A percentile compares a stretch with the other conserved stretches of the same genome.
phyloP scores from a whole-genome alignment of 768 basidiomycete genomes.

The Pholiota molesta region DNA sequence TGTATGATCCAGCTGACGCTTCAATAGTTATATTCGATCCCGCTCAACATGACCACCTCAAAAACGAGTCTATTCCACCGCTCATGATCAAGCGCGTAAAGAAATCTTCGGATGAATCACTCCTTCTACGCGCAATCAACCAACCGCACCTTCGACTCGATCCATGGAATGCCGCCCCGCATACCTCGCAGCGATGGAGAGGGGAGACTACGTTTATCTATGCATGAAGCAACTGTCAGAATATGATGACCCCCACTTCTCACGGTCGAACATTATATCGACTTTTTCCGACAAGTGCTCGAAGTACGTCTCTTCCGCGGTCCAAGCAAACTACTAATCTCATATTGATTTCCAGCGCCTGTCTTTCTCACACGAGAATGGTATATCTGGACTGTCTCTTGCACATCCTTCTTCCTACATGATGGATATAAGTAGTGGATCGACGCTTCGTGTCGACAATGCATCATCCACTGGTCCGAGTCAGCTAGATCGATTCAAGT shows the following conservation, averaged over 20 bases:
- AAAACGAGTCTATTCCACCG: constrained; percentile 17
- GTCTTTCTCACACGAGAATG: constrained; percentile 51
- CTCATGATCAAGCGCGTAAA: constrained; percentile 46
- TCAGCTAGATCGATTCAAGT: constrained; percentile 37
- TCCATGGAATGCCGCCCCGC: constrained; percentile 58
- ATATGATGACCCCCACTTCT: constrained; percentile 46
- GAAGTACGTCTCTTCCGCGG: constrained; percentile 36
- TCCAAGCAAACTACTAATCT: background rate
- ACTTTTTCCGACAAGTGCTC: constrained; percentile 53
- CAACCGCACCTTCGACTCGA: constrained; percentile 45
- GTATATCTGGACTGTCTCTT: constrained; percentile 39
- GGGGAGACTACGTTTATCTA: constrained; percentile 42
- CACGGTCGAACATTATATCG: constrained; percentile 50
- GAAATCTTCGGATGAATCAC: constrained; percentile 39
- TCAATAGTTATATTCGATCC: constrained; percentile 36
- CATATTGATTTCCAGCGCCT: constrained; percentile 35
- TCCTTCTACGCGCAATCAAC: constrained; percentile 47
- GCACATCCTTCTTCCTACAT: constrained; percentile 40
- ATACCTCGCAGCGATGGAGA: constrained; percentile 43
- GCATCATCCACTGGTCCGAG: background rate
- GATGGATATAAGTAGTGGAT: constrained; percentile 43
- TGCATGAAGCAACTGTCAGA: constrained; percentile 48
- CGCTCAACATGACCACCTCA: constrained; percentile 13
- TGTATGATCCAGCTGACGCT: background rate
- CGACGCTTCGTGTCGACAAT: constrained; percentile 10